phyloP scores from a whole-genome alignment of 2,329 filamentous ascomycete genomes.

The Xylariaceae sp. region DNA sequence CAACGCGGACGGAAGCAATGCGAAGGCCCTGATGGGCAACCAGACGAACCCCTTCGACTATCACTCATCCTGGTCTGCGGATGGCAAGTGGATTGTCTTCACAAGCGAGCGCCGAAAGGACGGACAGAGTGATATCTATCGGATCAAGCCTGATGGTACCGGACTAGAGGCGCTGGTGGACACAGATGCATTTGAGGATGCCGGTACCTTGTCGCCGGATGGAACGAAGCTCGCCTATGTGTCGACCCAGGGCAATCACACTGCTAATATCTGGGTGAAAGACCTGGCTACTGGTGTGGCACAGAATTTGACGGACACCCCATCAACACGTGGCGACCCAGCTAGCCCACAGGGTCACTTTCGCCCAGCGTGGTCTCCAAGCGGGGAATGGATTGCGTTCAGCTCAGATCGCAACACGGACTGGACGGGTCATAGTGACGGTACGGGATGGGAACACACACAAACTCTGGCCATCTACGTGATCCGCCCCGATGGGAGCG shows the following conservation, averaged over 20 bases:
- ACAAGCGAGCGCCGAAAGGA: constrained; percentile 37
- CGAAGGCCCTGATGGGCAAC: constrained; percentile 30
- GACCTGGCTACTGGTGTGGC: constrained; percentile 31
- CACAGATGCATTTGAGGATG: constrained; percentile 36
- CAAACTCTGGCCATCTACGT: constrained; percentile 39
- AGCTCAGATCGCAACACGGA: constrained; percentile 39
- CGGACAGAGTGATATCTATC: constrained; percentile 39
- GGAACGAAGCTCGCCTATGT: constrained; percentile 36
- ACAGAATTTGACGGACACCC: constrained; percentile 35
- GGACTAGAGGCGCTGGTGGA: constrained; percentile 31
- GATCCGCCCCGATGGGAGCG: constrained; percentile 34
- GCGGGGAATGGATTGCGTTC: constrained; percentile 39
- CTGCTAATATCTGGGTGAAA: constrained; percentile 38
- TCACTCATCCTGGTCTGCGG: constrained; percentile 36
- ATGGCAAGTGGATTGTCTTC: constrained; percentile 38
- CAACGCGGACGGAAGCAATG: constrained; percentile 37
- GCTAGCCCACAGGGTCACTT: constrained; percentile 34
- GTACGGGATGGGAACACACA: constrained; percentile 39
- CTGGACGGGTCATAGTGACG: constrained; percentile 39
- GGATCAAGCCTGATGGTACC: constrained; percentile 32
- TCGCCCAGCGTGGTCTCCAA: constrained; percentile 37
- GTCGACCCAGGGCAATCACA: constrained; percentile 34
- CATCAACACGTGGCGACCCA: constrained; percentile 18
- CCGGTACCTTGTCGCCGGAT: constrained; percentile 35
- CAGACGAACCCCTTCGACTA: constrained; percentile 33